Evolutionary conservation across 768 basidiomycete species (phyloP), one percentile per base, ranked within the genome.

Genomic region (Boletales sp.): DNA sequence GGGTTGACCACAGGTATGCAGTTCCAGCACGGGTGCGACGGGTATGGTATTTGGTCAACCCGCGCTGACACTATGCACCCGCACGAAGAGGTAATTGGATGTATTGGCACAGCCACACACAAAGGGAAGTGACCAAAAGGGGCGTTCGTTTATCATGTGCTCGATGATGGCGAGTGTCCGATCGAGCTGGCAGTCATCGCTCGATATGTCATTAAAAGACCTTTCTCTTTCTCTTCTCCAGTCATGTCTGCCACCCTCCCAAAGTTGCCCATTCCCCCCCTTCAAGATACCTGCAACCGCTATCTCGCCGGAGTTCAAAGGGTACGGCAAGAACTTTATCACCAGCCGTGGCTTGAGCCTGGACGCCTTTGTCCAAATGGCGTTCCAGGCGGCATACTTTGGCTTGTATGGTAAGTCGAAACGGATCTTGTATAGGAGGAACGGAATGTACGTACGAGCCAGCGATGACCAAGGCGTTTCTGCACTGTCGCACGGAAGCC

Each of bases 341-440:
- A 97, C 93, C 31, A 84, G 90, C 51, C 90, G 97, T 71, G 88
- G 90, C 37, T 87, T 97, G 63, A 91, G 89, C 62, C 95, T 93
- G n/a, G 94, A 97, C 64, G 95, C 95, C 37, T 97, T 94, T 66
- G 89, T 99, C 24, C 95, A 98, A 72, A 97, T 97, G 94, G 92
- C 93, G 3, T 95, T 95, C 72, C 94, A 97, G 71, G 95, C 93
- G 24, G 93, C 93, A 9, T 97, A 94, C 65, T 94, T 90, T 65
- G 90, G 90, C 27, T 74, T 94, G 11, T 94, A 94, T 69, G 92
- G 88, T 82, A 46, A 29, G 76, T 67, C 9, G 10, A 18, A 0
- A 15, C 27, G 13, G 3, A 14, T 17, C 18, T 1, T 15, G 18
- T 36, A n/a, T 43, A 85, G 87, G 91, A 11, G 79, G 91, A 15